Conservation (phyloP, 148 eudicot species). For the Pharnaceum exiguum region DNA sequence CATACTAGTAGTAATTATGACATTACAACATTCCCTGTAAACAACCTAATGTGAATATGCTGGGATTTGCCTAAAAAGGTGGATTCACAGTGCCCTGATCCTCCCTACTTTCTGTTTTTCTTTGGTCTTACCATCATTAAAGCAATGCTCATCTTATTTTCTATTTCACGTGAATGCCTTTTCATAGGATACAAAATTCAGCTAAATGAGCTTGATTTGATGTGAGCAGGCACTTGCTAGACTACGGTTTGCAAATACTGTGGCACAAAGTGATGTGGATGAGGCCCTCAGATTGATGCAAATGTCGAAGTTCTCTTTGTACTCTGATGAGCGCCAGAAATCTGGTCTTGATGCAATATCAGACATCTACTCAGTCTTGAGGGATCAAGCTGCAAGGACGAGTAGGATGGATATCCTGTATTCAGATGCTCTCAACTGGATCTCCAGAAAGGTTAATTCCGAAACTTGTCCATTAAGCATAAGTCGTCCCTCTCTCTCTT, state of each 20-base stretch:
- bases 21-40: background rate
- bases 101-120: too few relatives aligned
- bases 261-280: slow-evolving; percentile 96
- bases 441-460: slow-evolving; percentile 83
- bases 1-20: background rate
- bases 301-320: slow-evolving; percentile 98
- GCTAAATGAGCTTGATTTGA: background rate
- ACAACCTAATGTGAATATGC: background rate
- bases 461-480: background rate
- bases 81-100: too few relatives aligned
- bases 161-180: too few relatives aligned
- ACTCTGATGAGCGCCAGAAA: slow-evolving; percentile 90
- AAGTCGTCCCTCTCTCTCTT: too few relatives aligned
- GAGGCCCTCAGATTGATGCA: slow-evolving; percentile 94
- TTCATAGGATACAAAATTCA: too few relatives aligned
- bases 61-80: background rate
- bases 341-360: slow-evolving; percentile 97
- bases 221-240: slow-evolving; percentile 84
- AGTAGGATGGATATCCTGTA: slow-evolving; percentile 80
- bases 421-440: slow-evolving; percentile 96
- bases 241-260: slow-evolving; percentile 77
- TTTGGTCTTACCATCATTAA: too few relatives aligned
- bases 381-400: slow-evolving; percentile 93
- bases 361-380: slow-evolving; percentile 86
- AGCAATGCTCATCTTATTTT: too few relatives aligned